A percentile compares a stretch with the other conserved stretches of the same genome.
phyloP scores from a whole-genome alignment of 2,329 filamentous ascomycete species.

The Clarireedia homoeocarpa region DNA sequence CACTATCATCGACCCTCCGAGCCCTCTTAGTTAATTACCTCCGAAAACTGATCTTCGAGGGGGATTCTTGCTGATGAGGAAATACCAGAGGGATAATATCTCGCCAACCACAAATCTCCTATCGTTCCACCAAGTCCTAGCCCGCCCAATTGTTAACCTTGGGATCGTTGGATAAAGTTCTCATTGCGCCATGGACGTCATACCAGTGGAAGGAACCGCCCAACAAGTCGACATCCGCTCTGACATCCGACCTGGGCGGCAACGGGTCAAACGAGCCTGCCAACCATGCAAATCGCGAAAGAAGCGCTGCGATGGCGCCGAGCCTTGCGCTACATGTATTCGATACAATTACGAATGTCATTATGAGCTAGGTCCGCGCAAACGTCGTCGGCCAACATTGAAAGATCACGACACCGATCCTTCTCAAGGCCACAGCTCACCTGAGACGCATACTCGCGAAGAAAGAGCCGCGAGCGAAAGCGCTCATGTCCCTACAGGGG shows the following conservation, averaged over 20 bases:
- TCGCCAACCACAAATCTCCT: too few species aligned
- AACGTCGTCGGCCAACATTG: slow-evolving; percentile 1
- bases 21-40: too few species aligned
- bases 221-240: slow-evolving; percentile 6
- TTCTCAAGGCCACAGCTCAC: slow-evolving; percentile 6
- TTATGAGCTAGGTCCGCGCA: slow-evolving; percentile 5
- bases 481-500: neutral
- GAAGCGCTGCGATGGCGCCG: slow-evolving; percentile 8
- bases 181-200: neutral
- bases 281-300: slow-evolving; percentile 10
- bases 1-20: too few species aligned
- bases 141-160: neutral
- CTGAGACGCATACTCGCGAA: slow-evolving; percentile 4
- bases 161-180: neutral
- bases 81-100: too few species aligned
- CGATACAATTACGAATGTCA: slow-evolving; percentile 7
- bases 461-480: slow-evolving; percentile 2
- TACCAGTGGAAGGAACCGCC: neutral
- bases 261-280: slow-evolving; percentile 9
- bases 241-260: slow-evolving; percentile 7
- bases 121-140: too few species aligned
- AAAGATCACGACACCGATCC: slow-evolving; percentile 7
- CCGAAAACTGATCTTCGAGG: too few species aligned
- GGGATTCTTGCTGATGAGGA: too few species aligned
- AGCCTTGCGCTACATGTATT: slow-evolving; percentile 5